Evolutionary conservation across 768 basidiomycete species (phyloP).

Genomic region (Daedaleopsis sinensis): DNA sequence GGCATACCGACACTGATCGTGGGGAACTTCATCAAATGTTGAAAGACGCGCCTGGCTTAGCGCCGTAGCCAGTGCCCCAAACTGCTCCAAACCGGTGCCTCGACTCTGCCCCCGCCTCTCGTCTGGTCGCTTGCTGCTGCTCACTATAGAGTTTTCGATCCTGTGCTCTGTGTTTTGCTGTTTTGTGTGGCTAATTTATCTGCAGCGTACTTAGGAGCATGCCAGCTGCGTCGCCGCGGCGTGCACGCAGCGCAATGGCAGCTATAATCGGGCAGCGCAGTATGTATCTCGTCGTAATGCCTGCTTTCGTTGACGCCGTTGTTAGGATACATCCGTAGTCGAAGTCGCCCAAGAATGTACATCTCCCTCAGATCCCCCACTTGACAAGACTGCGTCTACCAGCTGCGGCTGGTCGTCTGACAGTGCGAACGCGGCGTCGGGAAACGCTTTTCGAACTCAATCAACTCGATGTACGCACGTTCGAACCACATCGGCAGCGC

Average conservation of each 20-base stretch:
- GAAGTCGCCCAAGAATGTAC: constrained; percentile 3
- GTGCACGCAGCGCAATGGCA: background rate
- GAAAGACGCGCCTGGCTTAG: background rate
- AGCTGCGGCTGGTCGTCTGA: background rate
- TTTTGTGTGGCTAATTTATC: background rate
- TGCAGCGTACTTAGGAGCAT: background rate
- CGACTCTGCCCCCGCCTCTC: background rate
- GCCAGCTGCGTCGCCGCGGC: background rate
- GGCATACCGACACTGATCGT: constrained; percentile 91
- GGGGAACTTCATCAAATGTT: constrained; percentile 79
- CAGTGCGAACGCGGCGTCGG: no score
- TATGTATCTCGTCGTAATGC: background rate
- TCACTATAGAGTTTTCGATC: background rate
- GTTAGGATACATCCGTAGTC: background rate
- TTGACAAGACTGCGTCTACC: background rate
- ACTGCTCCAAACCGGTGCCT: no score
- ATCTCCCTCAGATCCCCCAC: background rate
- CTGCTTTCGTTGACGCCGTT: background rate
- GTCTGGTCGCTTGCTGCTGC: background rate
- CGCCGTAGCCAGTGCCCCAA: no score
- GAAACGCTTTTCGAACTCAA: no score
- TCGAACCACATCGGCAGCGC: no score
- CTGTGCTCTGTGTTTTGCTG: background rate
- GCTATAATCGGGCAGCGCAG: background rate
- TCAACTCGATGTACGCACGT: no score